phyloP scores from a whole-genome alignment of 1,139 yeast genomes.

The Lodderomyces margitis region DNA sequence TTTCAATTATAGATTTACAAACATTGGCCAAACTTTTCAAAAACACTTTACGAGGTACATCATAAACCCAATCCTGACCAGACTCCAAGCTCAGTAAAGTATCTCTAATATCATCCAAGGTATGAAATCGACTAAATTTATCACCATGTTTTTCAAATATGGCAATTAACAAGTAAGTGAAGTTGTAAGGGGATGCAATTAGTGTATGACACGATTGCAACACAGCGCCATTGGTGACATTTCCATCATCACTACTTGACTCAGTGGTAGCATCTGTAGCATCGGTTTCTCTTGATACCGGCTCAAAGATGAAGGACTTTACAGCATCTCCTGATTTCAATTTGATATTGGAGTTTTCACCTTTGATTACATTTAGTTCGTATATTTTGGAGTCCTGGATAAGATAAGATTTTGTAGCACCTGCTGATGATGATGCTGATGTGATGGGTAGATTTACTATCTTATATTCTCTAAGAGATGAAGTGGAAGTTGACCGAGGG shows the following conservation, averaged over 20 bases:
- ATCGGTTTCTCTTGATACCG: slow-evolving; percentile 1
- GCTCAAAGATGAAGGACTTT: slow-evolving; percentile 38
- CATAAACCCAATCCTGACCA: slow-evolving; percentile 23
- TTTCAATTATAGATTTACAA: slow-evolving; percentile 48
- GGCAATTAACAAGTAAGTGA: slow-evolving; percentile 40
- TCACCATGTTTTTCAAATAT: slow-evolving; percentile 29
- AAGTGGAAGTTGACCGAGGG: slow-evolving; percentile 6
- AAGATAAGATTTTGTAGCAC: slow-evolving; percentile 21
- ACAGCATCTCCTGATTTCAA: slow-evolving; percentile 30
- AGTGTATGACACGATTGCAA: slow-evolving; percentile 37
- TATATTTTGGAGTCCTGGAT: slow-evolving; percentile 20
- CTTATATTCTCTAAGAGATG: slow-evolving; percentile 11
- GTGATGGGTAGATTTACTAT: slow-evolving; percentile 27
- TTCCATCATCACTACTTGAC: background rate
- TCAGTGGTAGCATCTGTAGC: background rate
- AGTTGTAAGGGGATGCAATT: slow-evolving; percentile 42
- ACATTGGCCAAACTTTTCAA: slow-evolving; percentile 27
- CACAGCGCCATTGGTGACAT: slow-evolving; percentile 26
- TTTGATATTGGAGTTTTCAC: slow-evolving; percentile 21
- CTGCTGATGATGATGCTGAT: slow-evolving; percentile 11
- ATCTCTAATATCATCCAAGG: slow-evolving; percentile 52
- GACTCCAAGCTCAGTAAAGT: slow-evolving; percentile 25
- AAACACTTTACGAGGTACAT: slow-evolving; percentile 25
- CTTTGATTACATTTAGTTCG: slow-evolving; percentile 35
- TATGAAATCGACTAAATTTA: slow-evolving; percentile 34